These are phyloP conservation scores for Ceratocystis huliohia DNA, from an alignment of 2,329 filamentous ascomycete genomes.

Conservation along the genomic window DNA sequence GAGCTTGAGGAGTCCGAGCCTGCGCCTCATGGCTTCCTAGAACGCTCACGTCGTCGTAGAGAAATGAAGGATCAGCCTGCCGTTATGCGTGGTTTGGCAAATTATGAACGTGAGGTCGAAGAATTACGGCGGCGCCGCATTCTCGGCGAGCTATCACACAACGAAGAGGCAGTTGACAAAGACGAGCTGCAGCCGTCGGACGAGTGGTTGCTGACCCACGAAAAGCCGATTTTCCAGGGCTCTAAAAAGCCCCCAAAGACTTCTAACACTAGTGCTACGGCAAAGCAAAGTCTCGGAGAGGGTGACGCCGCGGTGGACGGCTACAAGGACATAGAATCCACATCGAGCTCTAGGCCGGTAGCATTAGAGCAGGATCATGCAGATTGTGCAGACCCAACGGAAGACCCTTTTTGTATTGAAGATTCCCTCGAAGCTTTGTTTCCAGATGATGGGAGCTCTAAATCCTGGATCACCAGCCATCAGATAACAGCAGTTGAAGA, in stretches of 20 bases:
- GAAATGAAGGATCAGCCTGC: neutral
- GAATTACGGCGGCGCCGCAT: neutral
- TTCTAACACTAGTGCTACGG: neutral
- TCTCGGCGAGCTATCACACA: neutral
- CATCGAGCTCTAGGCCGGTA: neutral
- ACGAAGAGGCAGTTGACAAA: neutral
- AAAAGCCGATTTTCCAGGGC: conserved; percentile 1
- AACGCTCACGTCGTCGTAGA: neutral
- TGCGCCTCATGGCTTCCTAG: neutral
- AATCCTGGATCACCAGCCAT: neutral
- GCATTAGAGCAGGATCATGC: too few relatives aligned
- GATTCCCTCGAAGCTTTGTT: neutral
- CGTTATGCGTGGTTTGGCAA: neutral
- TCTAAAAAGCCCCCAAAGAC: neutral
- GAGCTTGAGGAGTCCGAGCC: neutral
- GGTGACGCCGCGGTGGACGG: neutral
- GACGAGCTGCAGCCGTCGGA: neutral
- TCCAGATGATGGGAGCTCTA: neutral
- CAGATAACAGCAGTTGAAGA: neutral
- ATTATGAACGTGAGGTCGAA: neutral
- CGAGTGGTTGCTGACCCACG: neutral
- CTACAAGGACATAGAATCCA: neutral
- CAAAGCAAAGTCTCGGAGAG: neutral
- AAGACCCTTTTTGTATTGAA: neutral
- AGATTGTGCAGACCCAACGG: too few relatives aligned